These are phyloP conservation scores for Trichophyton benhamiae DNA, from an alignment of 2,329 filamentous ascomycete species.

Conservation along the genomic window DNA sequence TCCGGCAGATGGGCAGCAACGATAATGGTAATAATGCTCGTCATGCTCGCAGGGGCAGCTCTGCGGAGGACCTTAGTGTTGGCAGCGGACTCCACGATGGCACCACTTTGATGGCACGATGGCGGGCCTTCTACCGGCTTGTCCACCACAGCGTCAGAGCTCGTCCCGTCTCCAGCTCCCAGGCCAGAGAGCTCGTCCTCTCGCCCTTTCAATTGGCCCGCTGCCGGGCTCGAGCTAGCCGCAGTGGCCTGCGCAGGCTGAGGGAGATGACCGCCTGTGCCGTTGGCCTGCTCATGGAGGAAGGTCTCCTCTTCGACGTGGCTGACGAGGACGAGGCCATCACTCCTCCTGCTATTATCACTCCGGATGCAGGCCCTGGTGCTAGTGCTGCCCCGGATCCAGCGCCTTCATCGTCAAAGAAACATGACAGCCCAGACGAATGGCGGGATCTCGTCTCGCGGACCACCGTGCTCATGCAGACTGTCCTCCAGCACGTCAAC, in stretches of 20 bases:
- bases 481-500: constrained; percentile 61
- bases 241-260: constrained; percentile 56
- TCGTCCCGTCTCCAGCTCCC: constrained; percentile 55
- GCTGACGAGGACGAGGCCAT: constrained; percentile 43
- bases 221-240: constrained; percentile 63
- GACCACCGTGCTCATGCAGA: constrained; percentile 75
- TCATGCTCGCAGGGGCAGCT: constrained; percentile 10
- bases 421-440: constrained; percentile 30
- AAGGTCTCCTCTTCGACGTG: constrained; percentile 59
- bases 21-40: no score
- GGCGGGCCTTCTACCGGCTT: constrained; percentile 62
- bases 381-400: neutral
- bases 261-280: constrained; percentile 74
- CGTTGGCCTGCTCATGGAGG: constrained; percentile 74
- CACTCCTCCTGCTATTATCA: neutral
- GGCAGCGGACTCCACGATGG: neutral
- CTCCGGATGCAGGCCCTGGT: no score
- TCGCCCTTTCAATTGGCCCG: constrained; percentile 67
- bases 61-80: neutral
- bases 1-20: constrained; percentile 14
- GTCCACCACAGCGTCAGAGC: constrained; percentile 65
- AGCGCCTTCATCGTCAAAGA: constrained; percentile 17
- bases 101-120: constrained; percentile 31
- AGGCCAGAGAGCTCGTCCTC: constrained; percentile 59
- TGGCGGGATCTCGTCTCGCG: constrained; percentile 68